A percentile compares a stretch with the other conserved stretches of the same genome.
phyloP scores from a whole-genome alignment of 129 eudicot genomes.

The Flaveria sonorensis region DNA sequence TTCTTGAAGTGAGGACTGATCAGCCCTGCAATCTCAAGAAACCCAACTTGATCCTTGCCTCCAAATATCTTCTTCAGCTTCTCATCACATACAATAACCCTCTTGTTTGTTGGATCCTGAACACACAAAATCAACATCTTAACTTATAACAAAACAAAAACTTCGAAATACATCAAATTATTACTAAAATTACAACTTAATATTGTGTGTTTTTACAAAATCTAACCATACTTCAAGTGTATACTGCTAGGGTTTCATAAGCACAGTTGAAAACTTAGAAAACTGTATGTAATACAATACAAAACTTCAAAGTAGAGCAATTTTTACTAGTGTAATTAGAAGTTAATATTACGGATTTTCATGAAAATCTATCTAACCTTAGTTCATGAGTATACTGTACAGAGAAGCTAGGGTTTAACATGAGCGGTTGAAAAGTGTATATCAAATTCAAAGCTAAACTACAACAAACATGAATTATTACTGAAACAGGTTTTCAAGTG shows the following conservation, averaged over 20 bases:
- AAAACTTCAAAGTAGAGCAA: not conserved
- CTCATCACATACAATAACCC: conserved; percentile 79
- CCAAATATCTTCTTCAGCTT: conserved; percentile 75
- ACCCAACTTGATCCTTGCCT: conserved; percentile 74
- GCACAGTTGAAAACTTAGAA: no score
- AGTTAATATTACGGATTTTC: no score
- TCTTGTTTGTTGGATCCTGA: conserved; percentile 75
- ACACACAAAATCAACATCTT: conserved; percentile 1
- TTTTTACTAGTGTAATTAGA: not conserved
- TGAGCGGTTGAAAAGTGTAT: not conserved
- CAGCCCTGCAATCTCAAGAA: conserved; percentile 87
- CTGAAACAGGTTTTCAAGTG: not conserved
- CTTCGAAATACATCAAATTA: no score
- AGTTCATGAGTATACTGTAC: no score
- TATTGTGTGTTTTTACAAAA: not conserved
- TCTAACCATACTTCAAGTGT: no score
- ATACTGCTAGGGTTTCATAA: not conserved
- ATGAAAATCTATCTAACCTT: no score
- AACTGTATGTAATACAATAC: not conserved
- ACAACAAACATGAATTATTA: not conserved
- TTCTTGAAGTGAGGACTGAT: conserved; percentile 74
- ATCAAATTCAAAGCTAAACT: not conserved
- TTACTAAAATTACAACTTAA: not conserved
- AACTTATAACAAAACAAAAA: not conserved
- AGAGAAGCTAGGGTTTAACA: not conserved